Evolutionary conservation across 129 eudicot species (phyloP).

Genomic region (Saposhnikovia divaricata): DNA sequence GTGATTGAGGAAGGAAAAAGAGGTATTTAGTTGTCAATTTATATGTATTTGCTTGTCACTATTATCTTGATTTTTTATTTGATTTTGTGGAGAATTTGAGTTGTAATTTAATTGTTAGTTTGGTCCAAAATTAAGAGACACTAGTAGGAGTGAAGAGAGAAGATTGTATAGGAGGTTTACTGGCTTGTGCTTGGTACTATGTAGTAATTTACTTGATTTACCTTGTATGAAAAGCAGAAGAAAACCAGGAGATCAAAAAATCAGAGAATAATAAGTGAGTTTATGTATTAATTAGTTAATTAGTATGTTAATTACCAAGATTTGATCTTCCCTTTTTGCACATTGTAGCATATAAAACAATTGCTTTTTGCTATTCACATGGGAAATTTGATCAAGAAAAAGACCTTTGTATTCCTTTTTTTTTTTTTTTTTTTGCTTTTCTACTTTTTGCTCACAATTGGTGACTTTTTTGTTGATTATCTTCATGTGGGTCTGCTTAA

Average conservation of each 20-base stretch:
- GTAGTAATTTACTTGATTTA: constrained; percentile 27
- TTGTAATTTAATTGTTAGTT: constrained; percentile 49
- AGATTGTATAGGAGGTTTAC: constrained; percentile 68
- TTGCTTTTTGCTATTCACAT: not conserved
- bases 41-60: constrained; percentile 15
- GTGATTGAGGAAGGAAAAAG: constrained; percentile 19
- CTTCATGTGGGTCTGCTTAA: not conserved
- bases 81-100: constrained; percentile 33
- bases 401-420: not conserved
- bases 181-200: constrained; percentile 44
- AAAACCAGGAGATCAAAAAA: not conserved
- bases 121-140: constrained; percentile 39
- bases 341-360: not conserved
- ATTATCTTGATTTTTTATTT: constrained; percentile 16
- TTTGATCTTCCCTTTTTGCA: constrained; percentile 5
- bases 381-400: constrained; percentile 8
- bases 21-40: constrained; percentile 25
- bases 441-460: not conserved
- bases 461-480: not conserved
- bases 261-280: not conserved
- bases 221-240: constrained; percentile 12
- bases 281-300: not conserved
- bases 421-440: not conserved
- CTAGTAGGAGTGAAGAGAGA: constrained; percentile 39
- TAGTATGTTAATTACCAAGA: not conserved